phyloP scores from a whole-genome alignment of 2,329 filamentous ascomycete species.

The Orbilia ellipsospora region DNA sequence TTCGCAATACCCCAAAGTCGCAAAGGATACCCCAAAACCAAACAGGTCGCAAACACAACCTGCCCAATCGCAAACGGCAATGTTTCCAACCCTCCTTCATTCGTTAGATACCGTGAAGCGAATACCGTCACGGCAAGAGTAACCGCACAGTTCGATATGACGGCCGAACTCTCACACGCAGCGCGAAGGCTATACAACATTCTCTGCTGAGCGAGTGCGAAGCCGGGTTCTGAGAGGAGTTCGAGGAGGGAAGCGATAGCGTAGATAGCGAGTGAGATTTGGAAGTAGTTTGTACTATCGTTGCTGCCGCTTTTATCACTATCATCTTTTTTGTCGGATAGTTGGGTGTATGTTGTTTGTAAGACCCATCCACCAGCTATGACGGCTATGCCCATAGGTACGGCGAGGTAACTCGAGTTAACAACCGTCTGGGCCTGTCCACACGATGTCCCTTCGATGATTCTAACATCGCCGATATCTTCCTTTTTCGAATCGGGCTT shows the following conservation, averaged over 20 bases:
- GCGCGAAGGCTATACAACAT: slow-evolving; percentile 84
- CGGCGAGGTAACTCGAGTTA: slow-evolving; percentile 85
- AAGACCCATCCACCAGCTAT: slow-evolving; percentile 73
- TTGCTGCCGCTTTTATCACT: background rate
- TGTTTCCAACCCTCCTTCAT: slow-evolving; percentile 69
- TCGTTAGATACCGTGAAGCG: slow-evolving; percentile 65
- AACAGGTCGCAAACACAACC: slow-evolving; percentile 75
- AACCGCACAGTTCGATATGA: slow-evolving; percentile 77
- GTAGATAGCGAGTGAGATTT: slow-evolving; percentile 68
- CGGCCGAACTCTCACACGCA: slow-evolving; percentile 82
- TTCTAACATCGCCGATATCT: slow-evolving; percentile 46
- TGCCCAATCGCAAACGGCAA: slow-evolving; percentile 92
- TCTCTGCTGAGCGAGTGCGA: slow-evolving; percentile 84
- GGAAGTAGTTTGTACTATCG: slow-evolving; percentile 62
- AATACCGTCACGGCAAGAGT: slow-evolving; percentile 78
- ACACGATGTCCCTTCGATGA: slow-evolving; percentile 58
- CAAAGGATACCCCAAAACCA: slow-evolving; percentile 77
- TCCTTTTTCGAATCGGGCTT: background rate
- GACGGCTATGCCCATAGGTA: slow-evolving; percentile 74
- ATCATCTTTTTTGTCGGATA: slow-evolving; percentile 1
- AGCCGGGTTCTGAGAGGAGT: slow-evolving; percentile 85
- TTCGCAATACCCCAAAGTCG: slow-evolving; percentile 70
- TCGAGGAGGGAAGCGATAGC: slow-evolving; percentile 74
- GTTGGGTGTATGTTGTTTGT: slow-evolving; percentile 26
- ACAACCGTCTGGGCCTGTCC: slow-evolving; percentile 70